phyloP scores from a whole-genome alignment of 257 asterid genomes.

The Nicotiana knightiana region DNA sequence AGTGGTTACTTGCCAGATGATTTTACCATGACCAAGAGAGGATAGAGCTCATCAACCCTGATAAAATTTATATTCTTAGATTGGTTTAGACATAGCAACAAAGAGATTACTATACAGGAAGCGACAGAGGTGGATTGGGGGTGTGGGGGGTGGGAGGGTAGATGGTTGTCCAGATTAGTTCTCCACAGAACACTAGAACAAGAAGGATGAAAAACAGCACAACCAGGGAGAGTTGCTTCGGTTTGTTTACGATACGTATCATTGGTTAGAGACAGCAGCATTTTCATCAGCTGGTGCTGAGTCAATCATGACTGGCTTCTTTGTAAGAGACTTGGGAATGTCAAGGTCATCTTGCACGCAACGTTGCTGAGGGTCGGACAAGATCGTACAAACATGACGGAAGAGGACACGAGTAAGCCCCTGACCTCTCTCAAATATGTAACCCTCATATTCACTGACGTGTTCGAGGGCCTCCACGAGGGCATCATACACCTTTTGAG shows the following conservation, averaged over 20 bases:
- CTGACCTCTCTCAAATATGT: constrained; percentile 84
- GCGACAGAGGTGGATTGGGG: background rate
- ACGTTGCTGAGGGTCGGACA: constrained; percentile 89
- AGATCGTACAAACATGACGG: constrained; percentile 60
- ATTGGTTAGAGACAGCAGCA: constrained; percentile 37
- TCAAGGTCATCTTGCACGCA: constrained; percentile 72
- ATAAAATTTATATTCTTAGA: background rate
- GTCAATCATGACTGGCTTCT: constrained; percentile 43
- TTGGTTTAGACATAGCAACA: background rate
- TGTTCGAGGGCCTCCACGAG: constrained; percentile 88
- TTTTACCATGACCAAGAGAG: background rate
- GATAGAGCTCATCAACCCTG: background rate
- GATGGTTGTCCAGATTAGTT: background rate
- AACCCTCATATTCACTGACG: constrained; percentile 74
- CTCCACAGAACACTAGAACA: background rate
- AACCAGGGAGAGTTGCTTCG: background rate
- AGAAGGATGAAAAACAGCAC: background rate
- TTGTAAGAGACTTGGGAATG: constrained; percentile 63
- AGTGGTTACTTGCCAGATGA: background rate
- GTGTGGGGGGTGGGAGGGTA: background rate
- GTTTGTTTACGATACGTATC: constrained; percentile 5
- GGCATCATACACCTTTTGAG: constrained; percentile 78
- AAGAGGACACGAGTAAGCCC: constrained; percentile 73
- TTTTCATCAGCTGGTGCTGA: constrained; percentile 42
- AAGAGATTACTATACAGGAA: background rate